Evolutionary conservation across 2,329 filamentous ascomycete genomes (phyloP), one percentile per base, ranked within the genome.

Genomic region (Alternaria gaisen): DNA sequence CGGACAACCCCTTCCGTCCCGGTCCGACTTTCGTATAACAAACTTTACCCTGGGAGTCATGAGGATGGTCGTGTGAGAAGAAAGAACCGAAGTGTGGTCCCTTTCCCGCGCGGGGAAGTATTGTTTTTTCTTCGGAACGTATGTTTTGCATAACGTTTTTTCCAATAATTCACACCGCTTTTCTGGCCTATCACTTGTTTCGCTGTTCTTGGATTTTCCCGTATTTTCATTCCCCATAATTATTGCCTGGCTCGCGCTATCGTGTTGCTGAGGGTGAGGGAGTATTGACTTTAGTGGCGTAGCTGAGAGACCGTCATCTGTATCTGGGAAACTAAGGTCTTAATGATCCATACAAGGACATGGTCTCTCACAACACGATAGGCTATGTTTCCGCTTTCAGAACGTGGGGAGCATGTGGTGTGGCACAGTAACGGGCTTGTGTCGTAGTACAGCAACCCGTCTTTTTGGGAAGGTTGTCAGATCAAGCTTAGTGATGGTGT

Each of bases 41-140:
- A 47, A 20, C 40, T 50, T 16, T 16, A 54, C 47, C 53, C 14
- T n/a, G 32, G 50, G 26, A 58, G 57, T 60, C 57, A 60, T 51
- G 30, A 60, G 57, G 38, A 28, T 42, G 38, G 51, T 50, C 46
- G 46, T 50, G 40, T 43, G 34, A 32, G 53, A 32, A 43, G 10
- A 24, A 32, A 41, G 28, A 22, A 56, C 51, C 12, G 34, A 24
- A 42, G 36, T 34, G 40, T 48, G 53, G 26, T 51, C 30, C 30
- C 26, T 42, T 46, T 43, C 38, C 38, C 51, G 40, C 38, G 51
- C 34, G 41, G 51, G 30, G 24, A 43, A 52, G 40, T 34, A 24
- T 42, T 54, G 38, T 8, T 36, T 36, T 3, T 50, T 48, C 30
- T 36, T 50, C 32, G 22, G 20, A 50, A 22, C 14, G 46, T 38